phyloP scores from a whole-genome alignment of 805 yeast genomes.

The Hanseniaspora jakobsenii region DNA sequence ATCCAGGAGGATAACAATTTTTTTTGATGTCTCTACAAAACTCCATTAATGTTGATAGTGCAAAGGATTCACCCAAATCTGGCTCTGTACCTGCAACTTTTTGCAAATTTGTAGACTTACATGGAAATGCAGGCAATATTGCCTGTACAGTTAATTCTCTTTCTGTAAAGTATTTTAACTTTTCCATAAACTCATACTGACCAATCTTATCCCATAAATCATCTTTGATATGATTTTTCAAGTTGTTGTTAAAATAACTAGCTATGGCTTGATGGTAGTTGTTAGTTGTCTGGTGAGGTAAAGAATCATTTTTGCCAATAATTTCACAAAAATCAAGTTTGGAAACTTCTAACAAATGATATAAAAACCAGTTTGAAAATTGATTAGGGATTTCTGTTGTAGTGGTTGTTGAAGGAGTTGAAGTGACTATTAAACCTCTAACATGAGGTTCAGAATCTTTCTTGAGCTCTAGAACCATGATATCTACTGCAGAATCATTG shows the following conservation, averaged over 20 bases:
- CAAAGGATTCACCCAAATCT: slow-evolving; percentile 42
- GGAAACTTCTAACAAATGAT: slow-evolving; percentile 29
- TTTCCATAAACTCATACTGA: slow-evolving; percentile 32
- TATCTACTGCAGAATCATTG: slow-evolving; percentile 19
- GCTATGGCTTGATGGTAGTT: slow-evolving; percentile 28
- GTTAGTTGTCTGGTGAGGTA: too few species aligned
- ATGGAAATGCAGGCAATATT: slow-evolving; percentile 53
- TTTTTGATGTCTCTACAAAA: slow-evolving; percentile 24
- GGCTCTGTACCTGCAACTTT: slow-evolving; percentile 41
- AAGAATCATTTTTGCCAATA: too few species aligned
- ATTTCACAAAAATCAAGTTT: too few species aligned
- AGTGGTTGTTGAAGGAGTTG: too few species aligned
- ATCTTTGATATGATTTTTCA: slow-evolving; percentile 36
- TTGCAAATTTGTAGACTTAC: slow-evolving; percentile 45
- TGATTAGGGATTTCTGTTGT: slow-evolving; percentile 26
- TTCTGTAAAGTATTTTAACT: slow-evolving; percentile 38
- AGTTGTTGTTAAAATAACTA: slow-evolving; percentile 34
- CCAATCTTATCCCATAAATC: slow-evolving; percentile 44
- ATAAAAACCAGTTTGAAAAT: slow-evolving; percentile 31
- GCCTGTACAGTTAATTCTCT: slow-evolving; percentile 40
- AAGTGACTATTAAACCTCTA: slow-evolving; percentile 33
- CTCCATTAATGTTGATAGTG: slow-evolving; percentile 31
- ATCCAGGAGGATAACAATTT: slow-evolving; percentile 43
- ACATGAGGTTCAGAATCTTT: slow-evolving; percentile 26
- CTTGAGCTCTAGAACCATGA: slow-evolving; percentile 29